A percentile compares a stretch with the other conserved stretches of the same genome.
These are phyloP conservation scores for Pharus latifolius DNA, from an alignment of 176 grass and related monocot species.

Conservation along the genomic window DNA sequence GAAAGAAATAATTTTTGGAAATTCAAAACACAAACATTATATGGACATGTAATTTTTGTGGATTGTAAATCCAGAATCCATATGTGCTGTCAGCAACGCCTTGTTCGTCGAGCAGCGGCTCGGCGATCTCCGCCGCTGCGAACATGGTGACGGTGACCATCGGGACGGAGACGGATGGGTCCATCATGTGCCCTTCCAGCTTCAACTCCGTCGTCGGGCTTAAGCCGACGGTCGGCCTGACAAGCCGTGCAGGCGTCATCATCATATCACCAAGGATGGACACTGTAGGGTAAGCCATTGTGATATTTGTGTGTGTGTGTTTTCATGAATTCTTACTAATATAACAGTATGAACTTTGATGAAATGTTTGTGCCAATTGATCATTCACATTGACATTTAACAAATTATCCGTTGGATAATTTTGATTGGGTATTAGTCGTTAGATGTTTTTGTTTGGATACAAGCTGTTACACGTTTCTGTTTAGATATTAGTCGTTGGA, in stretches of 20 bases:
- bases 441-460: too few species aligned
- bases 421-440: too few species aligned
- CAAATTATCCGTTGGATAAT: too few species aligned
- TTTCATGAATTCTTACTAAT: too few species aligned
- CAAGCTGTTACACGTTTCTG: too few species aligned
- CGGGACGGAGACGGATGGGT: slow-evolving; percentile 74
- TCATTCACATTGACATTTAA: too few species aligned
- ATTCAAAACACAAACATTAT: too few species aligned
- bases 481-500: too few species aligned
- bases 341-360: too few species aligned
- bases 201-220: slow-evolving; percentile 72
- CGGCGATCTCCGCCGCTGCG: slow-evolving; percentile 55
- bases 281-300: slow-evolving; percentile 75
- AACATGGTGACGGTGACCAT: slow-evolving; percentile 66
- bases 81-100: slow-evolving; percentile 44
- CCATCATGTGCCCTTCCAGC: slow-evolving; percentile 74
- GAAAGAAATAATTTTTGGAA: too few species aligned
- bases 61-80: slow-evolving; percentile 36
- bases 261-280: slow-evolving; percentile 68
- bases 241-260: slow-evolving; percentile 68
- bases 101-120: slow-evolving; percentile 70
- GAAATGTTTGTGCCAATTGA: too few species aligned
- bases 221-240: slow-evolving; percentile 72
- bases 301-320: too few species aligned
- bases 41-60: not conserved